Evolutionary conservation across 441 rosid species (phyloP), one percentile per base, ranked within the genome.

Genomic region (Macaranga tanarius): DNA sequence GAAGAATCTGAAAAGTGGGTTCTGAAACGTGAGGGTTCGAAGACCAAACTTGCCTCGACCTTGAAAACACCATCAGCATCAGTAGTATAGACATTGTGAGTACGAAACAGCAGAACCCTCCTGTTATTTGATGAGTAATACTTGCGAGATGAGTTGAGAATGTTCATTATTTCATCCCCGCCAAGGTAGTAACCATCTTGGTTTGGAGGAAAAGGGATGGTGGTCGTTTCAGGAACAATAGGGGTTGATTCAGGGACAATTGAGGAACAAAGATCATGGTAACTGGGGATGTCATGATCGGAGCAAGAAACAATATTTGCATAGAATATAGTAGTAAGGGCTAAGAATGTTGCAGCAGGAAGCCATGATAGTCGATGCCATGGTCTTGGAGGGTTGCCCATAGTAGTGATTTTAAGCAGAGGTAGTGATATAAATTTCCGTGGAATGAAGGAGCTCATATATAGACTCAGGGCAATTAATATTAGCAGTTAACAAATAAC

Each of bases 271-370:
- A 59, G 70, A 23, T 73, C 70, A 12, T 2, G 10, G 68, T 78
- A 76, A 63, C 2, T 54, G 1, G 63, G 66, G 54, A 42, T 10
- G 48, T 45, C 38, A 54, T 25, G 28, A 20, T 62, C 58, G 47
- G 62, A 56, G 61, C 70, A 77, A 48, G 57, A 82, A 77, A 82
- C 82, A 73, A 77, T 75, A 83, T 71, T 82, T 75, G 84, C 75
- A 75, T 82, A 78, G 60, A 62, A 73, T 66, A 55, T 9, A 45
- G 70, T 26, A 12, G 44, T 17, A 44, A 77, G 48, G 38, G 51
- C 16, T 22, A 68, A 56, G 58, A 72, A 56, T 11, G 48, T 54
- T 62, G 69, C 69, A 38, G 50, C 51, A 22, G 2, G 23, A 76
- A 76, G 71, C 67, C 75, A 47, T 70, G 74, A 23, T 9, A 57